Evolutionary conservation across 2,329 filamentous ascomycete species (phyloP).

Genomic region (Malbranchea cinnamomea): DNA sequence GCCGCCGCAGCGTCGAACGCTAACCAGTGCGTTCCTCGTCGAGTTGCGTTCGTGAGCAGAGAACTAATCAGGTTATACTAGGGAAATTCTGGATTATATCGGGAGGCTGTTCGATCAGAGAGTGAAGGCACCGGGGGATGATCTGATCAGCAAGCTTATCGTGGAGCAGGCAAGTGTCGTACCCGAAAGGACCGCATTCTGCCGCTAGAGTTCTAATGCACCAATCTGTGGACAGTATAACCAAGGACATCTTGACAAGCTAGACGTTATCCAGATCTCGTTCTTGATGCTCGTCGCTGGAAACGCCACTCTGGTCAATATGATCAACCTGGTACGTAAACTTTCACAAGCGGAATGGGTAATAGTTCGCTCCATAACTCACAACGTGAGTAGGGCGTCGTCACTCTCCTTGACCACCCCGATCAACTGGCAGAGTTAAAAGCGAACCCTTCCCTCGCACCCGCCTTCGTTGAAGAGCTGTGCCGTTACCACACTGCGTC

Average conservation of each 20-base stretch:
- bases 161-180: conserved; percentile 11
- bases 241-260: conserved; percentile 17
- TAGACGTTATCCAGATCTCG: conserved; percentile 29
- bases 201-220: background rate
- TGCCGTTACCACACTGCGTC: conserved; percentile 36
- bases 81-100: conserved; percentile 33
- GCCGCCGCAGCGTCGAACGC: conserved; percentile 33
- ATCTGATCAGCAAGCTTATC: conserved; percentile 31
- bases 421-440: conserved; percentile 29
- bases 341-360: background rate
- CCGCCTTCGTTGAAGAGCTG: conserved; percentile 33
- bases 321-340: conserved; percentile 29
- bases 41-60: background rate
- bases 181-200: background rate
- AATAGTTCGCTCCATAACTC: background rate
- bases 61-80: conserved; percentile 9
- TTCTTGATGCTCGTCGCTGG: conserved; percentile 38
- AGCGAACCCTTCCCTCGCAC: conserved; percentile 22
- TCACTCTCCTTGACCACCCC: conserved; percentile 31
- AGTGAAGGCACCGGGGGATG: conserved; percentile 25
- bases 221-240: conserved; percentile 10
- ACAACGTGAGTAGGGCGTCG: conserved; percentile 22
- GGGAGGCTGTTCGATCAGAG: conserved; percentile 28
- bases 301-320: conserved; percentile 39
- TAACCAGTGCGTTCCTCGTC: conserved; percentile 20